Conservation (phyloP, 495 filamentous ascomycete species). For the Xylaria nigripes region DNA sequence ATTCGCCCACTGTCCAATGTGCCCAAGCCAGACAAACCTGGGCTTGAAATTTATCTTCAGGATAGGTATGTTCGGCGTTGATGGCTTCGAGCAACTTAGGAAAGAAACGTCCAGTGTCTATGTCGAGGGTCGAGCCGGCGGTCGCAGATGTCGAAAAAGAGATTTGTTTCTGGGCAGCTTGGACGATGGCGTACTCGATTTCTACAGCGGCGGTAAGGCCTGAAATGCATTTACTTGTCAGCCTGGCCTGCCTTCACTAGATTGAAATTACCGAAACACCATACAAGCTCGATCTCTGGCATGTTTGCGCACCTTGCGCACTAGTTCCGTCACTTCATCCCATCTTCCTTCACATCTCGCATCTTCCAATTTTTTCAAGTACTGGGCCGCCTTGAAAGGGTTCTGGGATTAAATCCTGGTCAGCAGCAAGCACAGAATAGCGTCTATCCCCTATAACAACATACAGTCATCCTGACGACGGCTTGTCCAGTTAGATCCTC, state of each 20-base stretch:
- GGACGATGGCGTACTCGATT: conserved; percentile 55
- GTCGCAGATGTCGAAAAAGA: conserved; percentile 35
- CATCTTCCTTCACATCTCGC: conserved; percentile 83
- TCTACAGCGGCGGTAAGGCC: conserved; percentile 70
- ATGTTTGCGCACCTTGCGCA: conserved; percentile 89
- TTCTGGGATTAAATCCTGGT: conserved; percentile 23
- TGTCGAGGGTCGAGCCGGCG: conserved; percentile 23
- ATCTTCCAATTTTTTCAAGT: conserved; percentile 70
- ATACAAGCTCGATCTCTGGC: conserved; percentile 79
- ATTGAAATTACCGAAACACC: conserved; percentile 18
- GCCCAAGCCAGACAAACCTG: conserved; percentile 76
- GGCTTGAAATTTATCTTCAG: conserved; percentile 70
- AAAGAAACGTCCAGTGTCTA: conserved; percentile 44
- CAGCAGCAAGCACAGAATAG: conserved; percentile 4
- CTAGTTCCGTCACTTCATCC: conserved; percentile 81
- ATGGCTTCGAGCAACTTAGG: conserved; percentile 60
- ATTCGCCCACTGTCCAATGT: conserved; percentile 66
- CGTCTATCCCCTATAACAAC: conserved; percentile 4
- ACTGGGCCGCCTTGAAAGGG: conserved; percentile 63
- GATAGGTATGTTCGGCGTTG: conserved; percentile 47
- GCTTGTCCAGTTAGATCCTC: conserved; percentile 2
- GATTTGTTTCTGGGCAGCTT: conserved; percentile 39
- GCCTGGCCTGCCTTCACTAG: not conserved
- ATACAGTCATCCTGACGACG: conserved; percentile 26
- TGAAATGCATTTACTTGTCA: conserved; percentile 4